Conservation (phyloP, 2,329 filamentous ascomycete species). For the Laburnicola sp. region DNA sequence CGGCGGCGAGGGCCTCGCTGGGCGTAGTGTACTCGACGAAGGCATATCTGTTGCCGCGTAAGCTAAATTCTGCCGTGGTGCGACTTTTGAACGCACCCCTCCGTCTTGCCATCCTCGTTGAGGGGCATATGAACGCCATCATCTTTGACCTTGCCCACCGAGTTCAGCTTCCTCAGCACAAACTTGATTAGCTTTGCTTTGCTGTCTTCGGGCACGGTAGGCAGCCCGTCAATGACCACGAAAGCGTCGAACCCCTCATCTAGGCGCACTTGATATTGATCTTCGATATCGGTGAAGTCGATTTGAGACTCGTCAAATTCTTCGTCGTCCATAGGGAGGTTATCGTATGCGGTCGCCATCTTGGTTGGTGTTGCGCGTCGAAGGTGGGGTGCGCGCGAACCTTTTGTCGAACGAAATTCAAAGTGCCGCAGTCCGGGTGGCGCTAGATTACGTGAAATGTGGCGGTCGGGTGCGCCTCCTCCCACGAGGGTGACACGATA, state of each 20-base stretch:
- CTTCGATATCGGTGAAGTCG: slow-evolving; percentile 90
- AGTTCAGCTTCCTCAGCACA: slow-evolving; percentile 87
- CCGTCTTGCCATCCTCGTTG: slow-evolving; percentile 80
- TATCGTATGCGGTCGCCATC: slow-evolving; percentile 94
- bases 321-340: slow-evolving; percentile 82
- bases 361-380: slow-evolving; percentile 45
- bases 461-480: neutral
- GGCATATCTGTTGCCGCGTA: slow-evolving; percentile 68
- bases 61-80: slow-evolving; percentile 16
- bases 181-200: slow-evolving; percentile 96
- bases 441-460: slow-evolving; percentile 13
- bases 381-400: slow-evolving; percentile 23
- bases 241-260: slow-evolving; percentile 97
- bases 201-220: slow-evolving; percentile 84
- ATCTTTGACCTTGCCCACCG: slow-evolving; percentile 80
- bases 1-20: slow-evolving; percentile 84
- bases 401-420: slow-evolving; percentile 28
- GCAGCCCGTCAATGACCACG: slow-evolving; percentile 92
- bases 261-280: slow-evolving; percentile 93
- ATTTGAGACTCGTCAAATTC: slow-evolving; percentile 92
- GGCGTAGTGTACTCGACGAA: slow-evolving; percentile 95
- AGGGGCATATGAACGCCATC: slow-evolving; percentile 93
- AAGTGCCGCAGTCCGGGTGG: slow-evolving; percentile 25
- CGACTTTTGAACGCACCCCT: slow-evolving; percentile 65
- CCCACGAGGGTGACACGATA: no score